Evolutionary conservation across 257 asterid genomes (phyloP).

Genomic region (Nyctanthes arbortristis): DNA sequence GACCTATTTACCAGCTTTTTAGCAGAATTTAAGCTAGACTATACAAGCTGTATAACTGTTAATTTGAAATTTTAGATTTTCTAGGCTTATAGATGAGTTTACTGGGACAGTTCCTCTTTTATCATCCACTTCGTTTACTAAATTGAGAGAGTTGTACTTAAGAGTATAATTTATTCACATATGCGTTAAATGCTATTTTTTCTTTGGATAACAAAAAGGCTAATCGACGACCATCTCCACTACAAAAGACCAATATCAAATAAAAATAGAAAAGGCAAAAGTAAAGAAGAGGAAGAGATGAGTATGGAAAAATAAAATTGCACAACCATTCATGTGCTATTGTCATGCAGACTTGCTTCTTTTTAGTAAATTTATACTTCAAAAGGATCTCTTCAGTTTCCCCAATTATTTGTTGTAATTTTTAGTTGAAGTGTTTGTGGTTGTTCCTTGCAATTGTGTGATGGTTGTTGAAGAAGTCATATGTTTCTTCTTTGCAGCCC

Average conservation of each 20-base stretch:
- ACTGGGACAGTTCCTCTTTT: background rate
- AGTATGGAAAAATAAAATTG: background rate
- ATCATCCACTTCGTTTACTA: background rate
- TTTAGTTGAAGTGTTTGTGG: background rate
- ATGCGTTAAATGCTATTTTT: background rate
- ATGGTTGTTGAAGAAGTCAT: conserved; percentile 27
- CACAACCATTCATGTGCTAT: background rate
- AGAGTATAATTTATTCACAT: background rate
- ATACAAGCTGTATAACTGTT: too few species aligned
- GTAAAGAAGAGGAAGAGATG: background rate
- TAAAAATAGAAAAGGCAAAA: background rate
- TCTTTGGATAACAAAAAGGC: background rate
- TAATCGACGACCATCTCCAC: background rate
- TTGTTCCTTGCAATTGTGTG: background rate
- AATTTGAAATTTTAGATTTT: conserved; percentile 16
- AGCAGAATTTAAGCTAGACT: too few species aligned
- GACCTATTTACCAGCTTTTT: too few species aligned
- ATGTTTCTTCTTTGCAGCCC: conserved; percentile 45
- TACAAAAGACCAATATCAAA: background rate
- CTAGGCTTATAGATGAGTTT: background rate
- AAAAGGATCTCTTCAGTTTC: background rate
- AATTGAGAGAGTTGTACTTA: background rate
- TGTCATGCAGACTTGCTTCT: background rate
- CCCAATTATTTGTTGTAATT: background rate
- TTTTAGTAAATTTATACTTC: background rate